Base-by-base conservation (phyloP, 139 green algal genomes). In the Chlorella sp. region DNA sequence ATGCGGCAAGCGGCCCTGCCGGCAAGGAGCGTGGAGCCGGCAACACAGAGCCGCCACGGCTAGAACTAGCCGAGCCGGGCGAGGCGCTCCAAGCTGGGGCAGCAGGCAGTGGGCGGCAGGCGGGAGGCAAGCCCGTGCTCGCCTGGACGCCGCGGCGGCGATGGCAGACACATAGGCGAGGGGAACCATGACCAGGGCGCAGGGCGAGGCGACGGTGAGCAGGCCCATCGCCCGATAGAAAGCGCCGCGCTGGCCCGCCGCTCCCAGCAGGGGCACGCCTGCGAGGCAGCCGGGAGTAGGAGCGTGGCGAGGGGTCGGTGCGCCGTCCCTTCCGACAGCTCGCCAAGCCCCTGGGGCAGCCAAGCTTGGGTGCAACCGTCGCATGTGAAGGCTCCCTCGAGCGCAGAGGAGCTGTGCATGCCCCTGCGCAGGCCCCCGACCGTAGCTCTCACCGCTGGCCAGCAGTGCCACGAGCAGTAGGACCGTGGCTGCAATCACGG, bases 111-210 rank as follows among this genome's bases (percentile, higher is more conserved):
- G n/a, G 6, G 48, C 60, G 45, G 60, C 60, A n/a, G 33, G 33
- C 60, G 27, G 33, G 14, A 43, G 5, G 29, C 3, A 67, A 31
- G 5, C 5, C 14, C n/a, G 9, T 25, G 45, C 27, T 48, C 84
- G 77, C 83, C 72, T 80, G 25, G 81, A 82, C 8, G 92, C 89
- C 29, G 95, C 74, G 53, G 90, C 80, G 7, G 89, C 87, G 25
- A 97, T 92, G 43, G 93, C 88, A 36, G 91, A 93, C 14, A 95
- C 91, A 78, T 97, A 98, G 3, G 92, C 90, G 31, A 97, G 81
- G 29, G 94, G 94, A 40, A 94, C 89, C 60, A 97, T 81, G 42
- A 93, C 89, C 42, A 98, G 77, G 8, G 94, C 93, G 82, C 94
- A 98, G 1, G 94, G 94, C 0, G 92, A 92, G 27, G 74, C 92